phyloP scores from a whole-genome alignment of 177 flowering plant species.

The Vitis hybrid region DNA sequence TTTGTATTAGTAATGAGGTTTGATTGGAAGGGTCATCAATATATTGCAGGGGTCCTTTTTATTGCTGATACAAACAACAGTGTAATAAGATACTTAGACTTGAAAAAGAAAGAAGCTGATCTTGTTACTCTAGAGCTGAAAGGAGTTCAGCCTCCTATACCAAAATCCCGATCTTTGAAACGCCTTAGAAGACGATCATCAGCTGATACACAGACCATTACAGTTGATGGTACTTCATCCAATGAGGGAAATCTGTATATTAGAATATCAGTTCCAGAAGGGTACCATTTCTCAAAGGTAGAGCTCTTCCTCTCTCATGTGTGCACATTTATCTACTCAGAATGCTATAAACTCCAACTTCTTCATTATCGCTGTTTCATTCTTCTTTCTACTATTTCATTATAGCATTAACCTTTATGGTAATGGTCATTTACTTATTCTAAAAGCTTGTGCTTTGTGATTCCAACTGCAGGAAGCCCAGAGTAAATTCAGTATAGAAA shows the following conservation, averaged over 20 bases:
- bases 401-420: not conserved
- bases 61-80: conserved; percentile 96
- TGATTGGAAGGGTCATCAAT: conserved; percentile 1
- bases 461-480: conserved; percentile 73
- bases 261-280: conserved; percentile 70
- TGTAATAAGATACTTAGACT: conserved; percentile 67
- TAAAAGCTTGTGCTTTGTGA: not conserved
- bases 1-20: not conserved
- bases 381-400: not conserved
- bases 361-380: conserved; percentile 1
- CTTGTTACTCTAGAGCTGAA: conserved; percentile 80
- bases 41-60: conserved; percentile 61
- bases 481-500: conserved; percentile 74
- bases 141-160: conserved; percentile 81
- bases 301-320: conserved; percentile 13
- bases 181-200: conserved; percentile 75
- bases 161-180: conserved; percentile 65
- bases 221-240: conserved; percentile 57
- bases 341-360: not conserved
- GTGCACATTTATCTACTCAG: not conserved
- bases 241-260: conserved; percentile 64
- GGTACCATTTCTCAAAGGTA: conserved; percentile 97
- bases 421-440: not conserved
- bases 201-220: conserved; percentile 53
- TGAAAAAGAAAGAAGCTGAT: conserved; percentile 45